Evolutionary conservation across 1,139 yeast species (phyloP), one percentile per base, ranked within the genome.

Genomic region (Yamadazyma taylorii): DNA sequence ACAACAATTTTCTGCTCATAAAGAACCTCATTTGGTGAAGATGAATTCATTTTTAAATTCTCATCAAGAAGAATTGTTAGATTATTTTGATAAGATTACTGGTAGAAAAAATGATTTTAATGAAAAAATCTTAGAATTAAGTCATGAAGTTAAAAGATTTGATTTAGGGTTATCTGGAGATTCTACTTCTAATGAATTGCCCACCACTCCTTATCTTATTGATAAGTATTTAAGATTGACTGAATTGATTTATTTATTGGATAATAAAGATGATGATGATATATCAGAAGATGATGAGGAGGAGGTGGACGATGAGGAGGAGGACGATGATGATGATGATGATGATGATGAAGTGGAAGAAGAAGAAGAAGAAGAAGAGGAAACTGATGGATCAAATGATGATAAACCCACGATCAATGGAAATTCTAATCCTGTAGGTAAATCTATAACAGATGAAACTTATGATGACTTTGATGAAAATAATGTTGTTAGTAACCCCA

Each of bases 1-100:
- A 33, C 80, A 81, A 27, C 63, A 65, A 34, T 88, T 92, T 58
- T 88, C 68, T 22, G 83, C 55, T 45, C 86, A 76, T 37, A 90
- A 89, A 54, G 97, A 90, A 53, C 88, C 94, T 0, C 88, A 84
- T 68, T 69, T 92, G 63, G 70, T 77, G 21, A 70, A 67, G 24
- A 73, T 90, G 79, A 90, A 90, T 56, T 57, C 53, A 3, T 89
- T 90, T 50, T 70, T 90, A 32, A 68, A 70, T 2, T 65, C 63
- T 14, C 83, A 85, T 51, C 73, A 73, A 39, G 60, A 53, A 0
- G 88, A 86, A 47, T 64, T 90, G 11, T 54, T 68, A 22, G 80
- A 78, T 26, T 90, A 86, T 59, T 78, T 84, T 51, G 88, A 82
- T 51, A 78, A 77, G 45, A 75, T 89, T 26, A 85, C 95, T 0